Evolutionary conservation across 495 filamentous ascomycete genomes (phyloP), one percentile per base, ranked within the genome.

Genomic region (Niebla homalea): DNA sequence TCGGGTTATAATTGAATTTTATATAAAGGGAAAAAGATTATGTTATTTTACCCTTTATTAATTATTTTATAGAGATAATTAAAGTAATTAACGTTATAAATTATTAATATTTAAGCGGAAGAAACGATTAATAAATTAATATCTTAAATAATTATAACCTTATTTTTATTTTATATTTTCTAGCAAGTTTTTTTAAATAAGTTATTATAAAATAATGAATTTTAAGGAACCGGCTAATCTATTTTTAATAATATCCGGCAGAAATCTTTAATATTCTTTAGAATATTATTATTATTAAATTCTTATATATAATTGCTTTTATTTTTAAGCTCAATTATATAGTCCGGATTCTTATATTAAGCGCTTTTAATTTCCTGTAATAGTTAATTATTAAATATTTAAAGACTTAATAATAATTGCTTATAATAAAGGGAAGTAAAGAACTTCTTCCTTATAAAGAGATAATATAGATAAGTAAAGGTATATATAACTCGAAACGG

Each of bases 31-130:
- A 41, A 19, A 14, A 14, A 18, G 21, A 3, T 11, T 41, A 32
- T 8, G 26, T 60, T 67, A 43, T 60, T 63, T 67, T 63, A 72
- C 36, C 57, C 57, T 57, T 67, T 60, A 56, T 72, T 66, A 36
- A 66, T 59, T 51, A 59, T 67, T 48, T 73, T 67, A 12, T 56
- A 56, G 15, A 70, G 52, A 47, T 19, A 11, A 6, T 64, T 44
- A 18, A 68, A 62, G 57, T 58, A 19, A 21, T 20, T 57, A 25
- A 55, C 51, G 8, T 64, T 50, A 49, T 36, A 52, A 19, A 20
- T 58, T 0, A 47, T 49, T n/a, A 69, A 56, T 23, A 4, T 36
- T 57, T 70, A 48, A 0, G 66, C 58, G 16, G 66, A 62, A 46
- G 67, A 64, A 43, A 66, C 56, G 37, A 70, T 61, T 14, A 69